Evolutionary conservation across 2,329 filamentous ascomycete genomes (phyloP).

Genomic region (Incumbomyces lentus): DNA sequence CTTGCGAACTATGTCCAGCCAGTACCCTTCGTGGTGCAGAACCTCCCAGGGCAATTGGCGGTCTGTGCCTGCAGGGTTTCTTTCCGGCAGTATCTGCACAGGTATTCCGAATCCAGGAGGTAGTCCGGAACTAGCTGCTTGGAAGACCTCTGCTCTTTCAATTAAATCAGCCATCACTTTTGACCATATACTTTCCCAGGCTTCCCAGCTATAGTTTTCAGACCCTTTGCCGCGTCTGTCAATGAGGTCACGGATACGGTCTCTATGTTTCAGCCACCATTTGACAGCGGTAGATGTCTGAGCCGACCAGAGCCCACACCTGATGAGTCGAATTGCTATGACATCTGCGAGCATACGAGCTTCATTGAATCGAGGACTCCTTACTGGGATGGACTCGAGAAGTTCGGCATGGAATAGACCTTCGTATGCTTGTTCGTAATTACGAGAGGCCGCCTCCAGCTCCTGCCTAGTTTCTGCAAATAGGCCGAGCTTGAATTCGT

Average conservation of each 20-base stretch:
- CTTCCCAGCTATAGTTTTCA: slow-evolving; percentile 83
- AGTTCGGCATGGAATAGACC: slow-evolving; percentile 71
- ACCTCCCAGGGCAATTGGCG: slow-evolving; percentile 47
- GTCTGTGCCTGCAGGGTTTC: slow-evolving; percentile 27
- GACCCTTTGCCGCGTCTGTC: slow-evolving; percentile 77
- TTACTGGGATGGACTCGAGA: slow-evolving; percentile 78
- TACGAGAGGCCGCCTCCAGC: slow-evolving; percentile 74
- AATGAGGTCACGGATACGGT: slow-evolving; percentile 63
- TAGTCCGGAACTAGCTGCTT: not conserved
- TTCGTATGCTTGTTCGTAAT: slow-evolving; percentile 81
- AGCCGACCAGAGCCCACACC: slow-evolving; percentile 70
- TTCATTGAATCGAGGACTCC: slow-evolving; percentile 85
- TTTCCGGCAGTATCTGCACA: slow-evolving; percentile 34
- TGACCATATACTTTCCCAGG: slow-evolving; percentile 75
- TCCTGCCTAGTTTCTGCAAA: slow-evolving; percentile 91
- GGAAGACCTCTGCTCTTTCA: slow-evolving; percentile 24
- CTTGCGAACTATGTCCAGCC: slow-evolving; percentile 44
- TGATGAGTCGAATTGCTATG: slow-evolving; percentile 67
- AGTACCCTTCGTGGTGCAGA: slow-evolving; percentile 54
- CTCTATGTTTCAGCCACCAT: slow-evolving; percentile 68
- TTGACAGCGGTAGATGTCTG: slow-evolving; percentile 70
- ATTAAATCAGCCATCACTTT: slow-evolving; percentile 52
- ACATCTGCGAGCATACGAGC: slow-evolving; percentile 78
- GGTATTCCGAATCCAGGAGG: not conserved
- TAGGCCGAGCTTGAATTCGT: slow-evolving; percentile 85